Evolutionary conservation across 192 early-diverging fungal species (phyloP).

Genomic region (Backusella macrospora): DNA sequence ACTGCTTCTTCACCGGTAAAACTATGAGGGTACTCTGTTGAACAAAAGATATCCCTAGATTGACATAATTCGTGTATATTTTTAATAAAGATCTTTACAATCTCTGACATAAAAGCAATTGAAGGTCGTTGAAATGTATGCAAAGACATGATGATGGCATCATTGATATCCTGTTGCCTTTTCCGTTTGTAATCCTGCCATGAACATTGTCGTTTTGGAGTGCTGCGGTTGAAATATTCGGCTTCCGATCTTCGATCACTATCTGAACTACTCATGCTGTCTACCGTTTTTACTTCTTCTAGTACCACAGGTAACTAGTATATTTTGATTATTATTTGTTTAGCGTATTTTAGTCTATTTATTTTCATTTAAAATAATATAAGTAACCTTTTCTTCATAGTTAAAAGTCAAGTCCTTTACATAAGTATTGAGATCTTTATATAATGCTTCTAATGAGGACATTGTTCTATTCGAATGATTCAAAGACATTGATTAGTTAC

Average conservation of each 20-base stretch:
- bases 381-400: background rate
- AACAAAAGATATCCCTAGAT: slow-evolving; percentile 30
- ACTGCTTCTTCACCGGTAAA: slow-evolving; percentile 44
- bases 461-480: slow-evolving; percentile 1
- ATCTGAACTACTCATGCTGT: background rate
- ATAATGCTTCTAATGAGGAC: slow-evolving; percentile 5
- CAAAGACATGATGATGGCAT: background rate
- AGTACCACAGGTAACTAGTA: background rate
- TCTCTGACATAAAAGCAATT: background rate
- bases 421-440: background rate
- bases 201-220: slow-evolving; percentile 6
- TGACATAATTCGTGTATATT: background rate
- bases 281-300: background rate
- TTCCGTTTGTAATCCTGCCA: slow-evolving; percentile 1
- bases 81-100: slow-evolving; percentile 12
- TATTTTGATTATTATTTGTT: too few species aligned
- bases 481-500: background rate
- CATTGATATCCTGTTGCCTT: background rate
- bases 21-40: slow-evolving; percentile 39
- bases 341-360: background rate
- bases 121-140: background rate
- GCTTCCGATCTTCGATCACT: background rate
- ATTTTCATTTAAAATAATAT: background rate
- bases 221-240: background rate
- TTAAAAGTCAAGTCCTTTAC: background rate